Evolutionary conservation across 2,329 filamentous ascomycete species (phyloP).

Genomic region (Neurospora sp.): DNA sequence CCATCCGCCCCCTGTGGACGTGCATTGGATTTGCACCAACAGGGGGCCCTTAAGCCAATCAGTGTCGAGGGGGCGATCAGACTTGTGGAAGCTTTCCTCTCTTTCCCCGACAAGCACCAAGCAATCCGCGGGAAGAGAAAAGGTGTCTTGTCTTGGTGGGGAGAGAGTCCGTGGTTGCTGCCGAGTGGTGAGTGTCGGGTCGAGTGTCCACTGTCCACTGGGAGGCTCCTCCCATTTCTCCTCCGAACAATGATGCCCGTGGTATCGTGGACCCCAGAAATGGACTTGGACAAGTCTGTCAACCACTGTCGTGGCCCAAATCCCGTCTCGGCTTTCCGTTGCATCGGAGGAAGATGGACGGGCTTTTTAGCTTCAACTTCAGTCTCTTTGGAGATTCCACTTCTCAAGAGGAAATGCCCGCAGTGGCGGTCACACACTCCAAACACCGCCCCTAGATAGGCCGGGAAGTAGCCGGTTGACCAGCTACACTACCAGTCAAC

Average conservation of each 20-base stretch:
- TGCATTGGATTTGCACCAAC: not conserved
- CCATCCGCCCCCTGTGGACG: not conserved
- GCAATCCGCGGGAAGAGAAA: not conserved
- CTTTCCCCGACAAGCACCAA: not conserved
- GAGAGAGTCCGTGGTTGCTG: not conserved
- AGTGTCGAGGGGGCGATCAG: not conserved
- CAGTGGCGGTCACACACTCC: not conserved
- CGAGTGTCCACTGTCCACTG: not conserved
- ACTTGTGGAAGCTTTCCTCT: not conserved
- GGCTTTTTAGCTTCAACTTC: not conserved
- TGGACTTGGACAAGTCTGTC: not conserved
- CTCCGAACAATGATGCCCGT: not conserved
- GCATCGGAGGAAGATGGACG: not conserved
- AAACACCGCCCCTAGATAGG: not conserved
- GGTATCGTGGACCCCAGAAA: not conserved
- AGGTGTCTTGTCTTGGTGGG: not conserved
- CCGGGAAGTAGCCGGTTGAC: not conserved
- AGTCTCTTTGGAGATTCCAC: not conserved
- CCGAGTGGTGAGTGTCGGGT: not conserved
- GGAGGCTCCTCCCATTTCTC: not conserved
- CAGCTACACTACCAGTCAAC: not conserved
- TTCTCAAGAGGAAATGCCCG: not conserved
- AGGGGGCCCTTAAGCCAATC: not conserved
- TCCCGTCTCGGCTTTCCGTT: not conserved
- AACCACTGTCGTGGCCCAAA: not conserved